Evolutionary conservation across 495 filamentous ascomycete genomes (phyloP).

Genomic region (Podospora comata): DNA sequence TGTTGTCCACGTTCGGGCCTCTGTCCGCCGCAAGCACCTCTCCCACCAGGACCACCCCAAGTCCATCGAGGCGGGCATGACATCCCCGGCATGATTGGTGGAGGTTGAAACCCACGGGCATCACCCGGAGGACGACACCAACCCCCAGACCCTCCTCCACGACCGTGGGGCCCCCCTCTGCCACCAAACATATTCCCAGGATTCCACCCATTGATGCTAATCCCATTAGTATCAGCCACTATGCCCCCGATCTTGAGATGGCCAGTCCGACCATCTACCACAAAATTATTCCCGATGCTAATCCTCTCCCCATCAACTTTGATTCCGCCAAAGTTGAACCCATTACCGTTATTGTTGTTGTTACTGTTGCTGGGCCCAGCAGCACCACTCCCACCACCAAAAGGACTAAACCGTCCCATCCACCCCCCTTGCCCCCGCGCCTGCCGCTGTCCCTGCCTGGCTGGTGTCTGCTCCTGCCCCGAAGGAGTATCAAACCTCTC

Average conservation of each 20-base stretch:
- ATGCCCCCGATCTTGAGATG: conserved; percentile 35
- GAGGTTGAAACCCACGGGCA: neutral
- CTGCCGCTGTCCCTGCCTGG: neutral
- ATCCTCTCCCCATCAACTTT: conserved; percentile 40
- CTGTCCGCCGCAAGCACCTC: neutral
- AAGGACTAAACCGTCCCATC: conserved; percentile 2
- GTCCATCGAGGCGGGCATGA: neutral
- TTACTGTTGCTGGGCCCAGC: neutral
- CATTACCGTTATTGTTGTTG: conserved; percentile 15
- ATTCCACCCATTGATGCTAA: conserved; percentile 30
- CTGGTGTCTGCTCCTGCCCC: neutral
- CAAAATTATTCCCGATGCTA: conserved; percentile 37
- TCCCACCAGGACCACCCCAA: conserved; percentile 1
- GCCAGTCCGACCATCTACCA: conserved; percentile 42
- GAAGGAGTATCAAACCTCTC: neutral
- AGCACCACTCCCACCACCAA: neutral
- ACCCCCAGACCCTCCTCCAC: neutral
- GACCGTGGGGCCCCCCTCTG: neutral
- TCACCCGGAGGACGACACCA: neutral
- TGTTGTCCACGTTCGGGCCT: neutral
- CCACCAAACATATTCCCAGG: conserved; percentile 24
- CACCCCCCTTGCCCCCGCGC: neutral
- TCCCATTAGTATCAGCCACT: conserved; percentile 32
- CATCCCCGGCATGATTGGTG: neutral
- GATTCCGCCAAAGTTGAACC: conserved; percentile 36